Base-by-base conservation (phyloP, 139 green algal species). In the Trebouxia sp. region DNA sequence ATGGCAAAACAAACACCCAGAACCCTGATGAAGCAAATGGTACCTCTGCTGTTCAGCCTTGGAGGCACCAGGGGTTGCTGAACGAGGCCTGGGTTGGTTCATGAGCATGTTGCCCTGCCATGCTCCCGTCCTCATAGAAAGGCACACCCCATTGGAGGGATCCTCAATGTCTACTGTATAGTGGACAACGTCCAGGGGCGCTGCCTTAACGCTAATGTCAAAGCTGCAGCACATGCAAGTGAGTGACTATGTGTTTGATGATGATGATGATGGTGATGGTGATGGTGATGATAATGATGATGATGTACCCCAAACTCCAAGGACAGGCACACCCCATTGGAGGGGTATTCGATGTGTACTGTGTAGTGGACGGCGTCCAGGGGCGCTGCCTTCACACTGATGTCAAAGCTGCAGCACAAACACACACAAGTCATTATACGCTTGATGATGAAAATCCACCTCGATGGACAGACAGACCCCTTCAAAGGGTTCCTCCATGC, bases 171-270 rank as follows among this genome's bases (percentile, higher is more conserved):
- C 86, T 6, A 76, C 65, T 0, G 85, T 86, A 56, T 87, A 88
- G 82, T 92, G 85, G 20, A 82, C 74, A 17, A 92, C 48, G 12
- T 86, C 66, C 41, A 91, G 41, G 1, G 83, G 83, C 0, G 48
- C 26, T 0, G 80, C 84, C 10, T 30, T 37, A 28, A 89, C 66
- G 26, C 17, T 26, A 6, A 89, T 38, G 6, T 79, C 45, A 47
- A 89, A 76, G 37, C 85, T 89, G 82, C 76, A 82, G 28, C n/a
- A n/a, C n/a, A n/a, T n/a, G n/a, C n/a, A n/a, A n/a, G n/a, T n/a
- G n/a, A n/a, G n/a, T n/a, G n/a, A n/a, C n/a, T n/a, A n/a, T n/a
- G n/a, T n/a, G n/a, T n/a, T n/a, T n/a, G 11, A 47, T 9, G n/a
- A 5, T 51, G 66, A 8, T 76, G 66, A 42, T 51, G 32, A 53